phyloP scores from a whole-genome alignment of 805 yeast genomes.

The Candida easanensis region DNA sequence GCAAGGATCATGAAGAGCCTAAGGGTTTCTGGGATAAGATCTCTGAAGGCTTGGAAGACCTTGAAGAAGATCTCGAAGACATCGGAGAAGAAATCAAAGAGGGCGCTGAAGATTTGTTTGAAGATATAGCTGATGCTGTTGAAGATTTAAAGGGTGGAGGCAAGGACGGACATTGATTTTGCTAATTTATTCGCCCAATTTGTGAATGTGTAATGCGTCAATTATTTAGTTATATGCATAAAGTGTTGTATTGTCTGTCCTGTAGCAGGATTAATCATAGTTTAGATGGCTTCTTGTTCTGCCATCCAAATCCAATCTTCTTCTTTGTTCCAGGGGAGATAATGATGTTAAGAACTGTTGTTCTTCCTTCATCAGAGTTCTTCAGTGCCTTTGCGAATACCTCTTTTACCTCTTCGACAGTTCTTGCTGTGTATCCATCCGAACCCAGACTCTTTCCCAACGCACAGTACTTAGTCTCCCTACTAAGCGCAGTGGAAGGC shows the following conservation, averaged over 20 bases:
- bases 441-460: conserved; percentile 58
- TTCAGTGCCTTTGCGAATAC: conserved; percentile 37
- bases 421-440: conserved; percentile 45
- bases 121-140: conserved; percentile 17
- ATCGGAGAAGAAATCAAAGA: conserved; percentile 21
- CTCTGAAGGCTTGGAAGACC: conserved; percentile 19
- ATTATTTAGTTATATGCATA: too few relatives aligned
- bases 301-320: conserved; percentile 67
- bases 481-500: conserved; percentile 60
- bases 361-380: conserved; percentile 29
- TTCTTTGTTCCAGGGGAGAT: conserved; percentile 55
- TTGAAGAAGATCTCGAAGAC: conserved; percentile 23
- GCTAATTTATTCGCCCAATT: too few relatives aligned
- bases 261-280: conserved; percentile 7
- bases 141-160: conserved; percentile 2
- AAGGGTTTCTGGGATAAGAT: conserved; percentile 26
- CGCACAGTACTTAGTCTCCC: conserved; percentile 54
- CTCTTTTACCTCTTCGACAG: conserved; percentile 36
- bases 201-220: too few relatives aligned
- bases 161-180: too few relatives aligned
- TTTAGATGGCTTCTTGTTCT: conserved; percentile 41
- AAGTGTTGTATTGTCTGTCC: too few relatives aligned
- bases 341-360: conserved; percentile 56
- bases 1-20: background rate
- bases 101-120: conserved; percentile 18